Evolutionary conservation across 176 grass and related monocot species (phyloP).

Genomic region (Aegilops tauschii): DNA sequence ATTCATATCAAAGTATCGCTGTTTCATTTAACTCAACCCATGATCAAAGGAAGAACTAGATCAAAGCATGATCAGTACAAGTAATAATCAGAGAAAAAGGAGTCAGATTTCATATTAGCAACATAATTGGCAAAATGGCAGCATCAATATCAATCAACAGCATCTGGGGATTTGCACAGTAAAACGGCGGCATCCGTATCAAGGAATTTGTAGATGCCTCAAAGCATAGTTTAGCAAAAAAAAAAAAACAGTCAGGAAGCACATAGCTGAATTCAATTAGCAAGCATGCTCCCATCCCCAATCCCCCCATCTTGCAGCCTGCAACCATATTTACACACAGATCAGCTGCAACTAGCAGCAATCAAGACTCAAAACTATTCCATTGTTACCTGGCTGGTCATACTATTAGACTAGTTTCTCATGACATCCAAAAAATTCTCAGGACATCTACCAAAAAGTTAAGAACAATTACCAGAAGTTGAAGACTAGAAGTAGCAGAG

Average conservation of each 20-base stretch:
- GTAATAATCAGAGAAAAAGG: background rate
- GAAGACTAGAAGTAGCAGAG: background rate
- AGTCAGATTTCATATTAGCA: background rate
- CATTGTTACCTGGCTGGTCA: background rate
- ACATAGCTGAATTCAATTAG: background rate
- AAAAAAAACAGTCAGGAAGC: background rate
- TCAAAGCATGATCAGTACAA: background rate
- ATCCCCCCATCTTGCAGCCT: background rate
- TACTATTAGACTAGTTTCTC: background rate
- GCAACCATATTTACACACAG: constrained; percentile 16
- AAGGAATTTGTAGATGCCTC: background rate
- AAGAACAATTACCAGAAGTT: constrained; percentile 19
- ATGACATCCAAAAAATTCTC: background rate
- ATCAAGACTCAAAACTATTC: background rate
- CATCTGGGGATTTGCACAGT: no score
- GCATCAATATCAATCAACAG: background rate
- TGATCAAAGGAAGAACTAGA: background rate
- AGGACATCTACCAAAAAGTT: background rate
- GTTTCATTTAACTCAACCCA: background rate
- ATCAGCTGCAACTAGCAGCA: background rate
- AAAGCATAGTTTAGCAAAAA: background rate
- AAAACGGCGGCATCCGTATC: background rate
- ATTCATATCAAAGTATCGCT: background rate
- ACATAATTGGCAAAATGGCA: background rate
- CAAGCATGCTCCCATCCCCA: background rate